Conservation (phyloP, 768 basidiomycete genomes). For the Leccinum incarnatum region DNA sequence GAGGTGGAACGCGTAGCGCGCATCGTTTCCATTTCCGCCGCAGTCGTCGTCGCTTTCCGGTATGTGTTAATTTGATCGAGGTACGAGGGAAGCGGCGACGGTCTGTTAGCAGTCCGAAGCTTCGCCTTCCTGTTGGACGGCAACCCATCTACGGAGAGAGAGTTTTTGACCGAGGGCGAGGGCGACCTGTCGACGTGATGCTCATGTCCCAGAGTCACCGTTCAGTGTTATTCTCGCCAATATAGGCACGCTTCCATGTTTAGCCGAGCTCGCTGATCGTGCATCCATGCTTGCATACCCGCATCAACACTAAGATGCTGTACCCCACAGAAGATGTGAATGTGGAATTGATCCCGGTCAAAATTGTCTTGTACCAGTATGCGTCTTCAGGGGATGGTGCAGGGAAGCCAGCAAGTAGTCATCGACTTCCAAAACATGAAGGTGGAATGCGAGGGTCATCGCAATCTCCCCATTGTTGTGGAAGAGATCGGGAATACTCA, state of each 20-base stretch:
- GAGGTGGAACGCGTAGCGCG: not conserved
- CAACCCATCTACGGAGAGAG: constrained; percentile 21
- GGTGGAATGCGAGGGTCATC: too few relatives aligned
- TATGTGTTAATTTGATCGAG: not conserved
- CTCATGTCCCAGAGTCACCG: too few relatives aligned
- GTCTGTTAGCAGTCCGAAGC: not conserved
- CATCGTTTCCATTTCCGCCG: not conserved
- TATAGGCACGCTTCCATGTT: too few relatives aligned
- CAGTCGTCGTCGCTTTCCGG: too few relatives aligned
- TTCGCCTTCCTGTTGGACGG: constrained; percentile 8
- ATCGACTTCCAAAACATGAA: constrained; percentile 12
- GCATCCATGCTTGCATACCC: not conserved
- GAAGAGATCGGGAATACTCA: not conserved
- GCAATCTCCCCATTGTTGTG: too few relatives aligned
- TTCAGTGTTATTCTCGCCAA: too few relatives aligned
- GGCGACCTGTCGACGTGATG: not conserved
- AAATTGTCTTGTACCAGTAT: constrained; percentile 13
- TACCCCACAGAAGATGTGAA: constrained; percentile 11
- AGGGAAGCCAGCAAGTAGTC: constrained; percentile 6
- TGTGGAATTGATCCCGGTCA: constrained; percentile 5
- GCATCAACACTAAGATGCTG: constrained; percentile 11
- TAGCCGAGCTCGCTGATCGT: not conserved
- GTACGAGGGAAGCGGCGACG: constrained; percentile 21
- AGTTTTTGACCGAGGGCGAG: constrained; percentile 5
- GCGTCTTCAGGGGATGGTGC: not conserved